phyloP scores from a whole-genome alignment of 106 monocot species.

The Acanthochlamys bracteata region DNA sequence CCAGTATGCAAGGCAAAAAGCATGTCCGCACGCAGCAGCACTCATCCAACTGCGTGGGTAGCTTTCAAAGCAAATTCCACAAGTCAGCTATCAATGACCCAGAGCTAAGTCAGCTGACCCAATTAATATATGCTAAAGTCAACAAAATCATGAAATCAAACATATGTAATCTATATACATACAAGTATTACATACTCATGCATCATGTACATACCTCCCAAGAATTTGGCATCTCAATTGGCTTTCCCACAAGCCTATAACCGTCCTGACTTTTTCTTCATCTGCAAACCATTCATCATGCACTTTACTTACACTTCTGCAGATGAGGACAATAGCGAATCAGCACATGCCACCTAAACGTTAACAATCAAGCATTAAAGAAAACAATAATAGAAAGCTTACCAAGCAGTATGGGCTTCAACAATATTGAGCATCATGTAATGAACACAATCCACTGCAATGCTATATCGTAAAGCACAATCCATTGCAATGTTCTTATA shows the following conservation, averaged over 20 bases:
- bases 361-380: too few species aligned
- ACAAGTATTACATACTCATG: too few species aligned
- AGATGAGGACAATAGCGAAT: too few species aligned
- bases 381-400: too few species aligned
- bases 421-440: too few species aligned
- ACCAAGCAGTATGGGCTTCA: too few species aligned
- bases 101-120: too few species aligned
- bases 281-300: constrained; percentile 90
- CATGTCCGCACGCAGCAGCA: constrained; percentile 84
- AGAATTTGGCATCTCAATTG: constrained; percentile 33
- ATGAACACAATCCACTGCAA: too few species aligned
- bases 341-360: too few species aligned
- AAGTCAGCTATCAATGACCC: constrained; percentile 54
- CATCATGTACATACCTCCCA: constrained; percentile 41
- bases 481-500: too few species aligned
- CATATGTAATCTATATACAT: neutral
- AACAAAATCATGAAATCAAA: neutral
- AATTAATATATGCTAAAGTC: too few species aligned
- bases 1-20: constrained; percentile 78
- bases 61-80: constrained; percentile 91
- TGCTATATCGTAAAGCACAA: too few species aligned
- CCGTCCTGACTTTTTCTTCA: constrained; percentile 60
- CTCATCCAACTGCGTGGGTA: constrained; percentile 50
- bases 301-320: constrained; percentile 54
- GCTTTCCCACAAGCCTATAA: constrained; percentile 54